Base-by-base conservation (phyloP, 1,139 yeast genomes). In the Sugiyamaella castrensis region DNA sequence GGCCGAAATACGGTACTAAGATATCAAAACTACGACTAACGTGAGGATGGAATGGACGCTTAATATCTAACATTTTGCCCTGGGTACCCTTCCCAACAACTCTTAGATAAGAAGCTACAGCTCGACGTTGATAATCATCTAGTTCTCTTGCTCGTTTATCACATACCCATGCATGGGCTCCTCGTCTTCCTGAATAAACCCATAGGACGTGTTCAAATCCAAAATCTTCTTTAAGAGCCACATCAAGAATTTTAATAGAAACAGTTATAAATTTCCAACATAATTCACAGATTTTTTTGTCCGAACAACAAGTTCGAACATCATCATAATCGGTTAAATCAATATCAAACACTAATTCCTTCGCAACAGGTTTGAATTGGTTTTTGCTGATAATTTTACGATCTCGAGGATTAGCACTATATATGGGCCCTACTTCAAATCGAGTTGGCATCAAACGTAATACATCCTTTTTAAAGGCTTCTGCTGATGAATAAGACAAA, bases 161-260 rank as follows among this genome's bases (percentile, higher is more conserved):
- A 67, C 96, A 87, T 26, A 92, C 77, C 99, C 99, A 92, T 60
- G 98, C 95, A 74, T 92, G 99, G 26, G 95, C 96, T 67, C 99
- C 99, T 77, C 99, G 86, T 73, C 99, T 84, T 42, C 99, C 99
- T 0, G 97, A 88, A 65, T 88, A 92, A 2, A 92, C 96, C 98
- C 98, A 92, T 41, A 92, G 73, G 63, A 89, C 72, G 65, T 88
- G 84, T 50, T 82, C 71, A 67, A 88, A 91, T 0, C 97, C 98
- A 69, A 94, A 92, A 67, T 92, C 98, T 44, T 88, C 87, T 49
- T 80, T 72, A 50, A 92, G 72, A 0, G 95, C 84, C 1, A 69
- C 63, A 52, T 87, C 89, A 52, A 94, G 71, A 40, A 91, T 80
- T 59, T 81, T 77, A 50, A 91, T 79, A 1, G 98, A 96, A 24